Conservation (phyloP, 257 asterid species). For the Lithospermum erythrorhizon region DNA sequence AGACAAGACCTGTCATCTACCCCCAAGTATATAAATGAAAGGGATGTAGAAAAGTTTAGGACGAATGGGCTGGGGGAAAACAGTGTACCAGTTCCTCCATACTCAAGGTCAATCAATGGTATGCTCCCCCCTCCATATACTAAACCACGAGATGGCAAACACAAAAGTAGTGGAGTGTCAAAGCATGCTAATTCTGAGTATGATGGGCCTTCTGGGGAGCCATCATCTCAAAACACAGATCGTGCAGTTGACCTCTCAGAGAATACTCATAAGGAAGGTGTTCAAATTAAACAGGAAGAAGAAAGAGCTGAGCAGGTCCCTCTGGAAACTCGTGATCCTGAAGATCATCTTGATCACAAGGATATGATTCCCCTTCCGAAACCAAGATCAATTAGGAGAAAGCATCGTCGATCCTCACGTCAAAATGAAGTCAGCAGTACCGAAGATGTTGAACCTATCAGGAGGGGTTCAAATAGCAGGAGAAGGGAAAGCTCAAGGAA, state of each 20-base stretch:
- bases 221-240: conserved; percentile 11
- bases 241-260: conserved; percentile 17
- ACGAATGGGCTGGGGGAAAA: conserved; percentile 29
- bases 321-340: conserved; percentile 16
- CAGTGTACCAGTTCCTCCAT: conserved; percentile 66
- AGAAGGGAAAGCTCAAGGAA: conserved; percentile 56
- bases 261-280: conserved; percentile 15
- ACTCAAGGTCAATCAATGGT: conserved; percentile 40
- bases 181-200: conserved; percentile 20
- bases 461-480: conserved; percentile 51
- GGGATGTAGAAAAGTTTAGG: conserved; percentile 18
- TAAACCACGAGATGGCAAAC: conserved; percentile 41
- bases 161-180: conserved; percentile 24
- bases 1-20: conserved; percentile 22
- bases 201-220: conserved; percentile 16
- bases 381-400: conserved; percentile 64
- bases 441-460: conserved; percentile 38
- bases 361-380: conserved; percentile 41
- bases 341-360: conserved; percentile 28
- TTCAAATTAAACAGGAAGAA: conserved; percentile 17
- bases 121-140: conserved; percentile 48
- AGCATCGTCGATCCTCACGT: conserved; percentile 48
- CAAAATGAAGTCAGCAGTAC: conserved; percentile 16
- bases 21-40: conserved; percentile 11
- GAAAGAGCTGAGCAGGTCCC: conserved; percentile 15